Evolutionary conservation across 805 yeast genomes (phyloP), one percentile per base, ranked within the genome.

Genomic region (Saccharomycopsis selenospora): DNA sequence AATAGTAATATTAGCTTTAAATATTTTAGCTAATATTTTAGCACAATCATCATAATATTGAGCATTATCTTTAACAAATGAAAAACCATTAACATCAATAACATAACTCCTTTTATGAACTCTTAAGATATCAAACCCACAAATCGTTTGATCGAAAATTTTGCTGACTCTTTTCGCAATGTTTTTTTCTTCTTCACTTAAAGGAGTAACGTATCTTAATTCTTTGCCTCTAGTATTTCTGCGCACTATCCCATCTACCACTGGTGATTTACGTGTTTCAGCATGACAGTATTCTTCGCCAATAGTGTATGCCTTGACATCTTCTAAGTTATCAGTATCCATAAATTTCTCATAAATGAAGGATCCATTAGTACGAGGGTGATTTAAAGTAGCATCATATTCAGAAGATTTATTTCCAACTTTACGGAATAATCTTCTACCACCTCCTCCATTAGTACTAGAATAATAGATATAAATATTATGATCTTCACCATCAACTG

Each of bases 401-500:
- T 93, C 99, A 24, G 96, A 87, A 0, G 95, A 85, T 66, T 93
- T 93, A 69, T 93, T 93, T 52, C 98, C 99, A 52, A 93, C 95
- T 62, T 93, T 93, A 56, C 99, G 75, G 70, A 93, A 93, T 53
- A 93, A 69, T 45, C 95, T 74, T 53, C 99, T 75, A 24, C 99
- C 99, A 56, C 99, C 99, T 49, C 99, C 99, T 42, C 99, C 99
- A 46, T 85, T 84, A 50, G 83, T 76, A 49, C 77, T 76, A 29
- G 90, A 84, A 63, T 91, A 93, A 66, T 93, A 93, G 36, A 93
- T 90, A 64, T 84, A 86, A 42, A 93, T 91, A 61, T 93, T 93
- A 66, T 93, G 99, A 66, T 93, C 96, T 66, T 93, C 99, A 47
- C 99, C 99, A 65, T 93, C 96, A 3, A 90, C 98, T 0, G 99